Conservation (phyloP, 768 basidiomycete genomes). For the Termitomyces sp. region DNA sequence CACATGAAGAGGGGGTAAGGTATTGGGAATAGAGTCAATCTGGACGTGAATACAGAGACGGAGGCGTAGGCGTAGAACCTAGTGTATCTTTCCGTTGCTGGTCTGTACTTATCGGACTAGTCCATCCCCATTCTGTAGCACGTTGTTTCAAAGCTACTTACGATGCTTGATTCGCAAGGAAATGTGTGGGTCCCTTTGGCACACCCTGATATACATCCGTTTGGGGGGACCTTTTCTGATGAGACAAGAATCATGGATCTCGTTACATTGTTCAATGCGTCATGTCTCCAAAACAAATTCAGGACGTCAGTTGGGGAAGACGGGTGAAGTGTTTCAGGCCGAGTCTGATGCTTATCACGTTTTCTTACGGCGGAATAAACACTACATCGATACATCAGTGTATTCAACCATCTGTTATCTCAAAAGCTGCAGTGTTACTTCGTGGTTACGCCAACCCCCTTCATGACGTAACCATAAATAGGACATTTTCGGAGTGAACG, state of each 20-base stretch:
- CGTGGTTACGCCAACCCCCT: too few species aligned
- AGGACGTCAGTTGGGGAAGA: background rate
- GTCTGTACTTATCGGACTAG: conserved; percentile 1
- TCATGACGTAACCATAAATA: too few species aligned
- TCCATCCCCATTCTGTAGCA: background rate
- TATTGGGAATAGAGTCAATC: background rate
- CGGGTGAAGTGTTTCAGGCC: background rate
- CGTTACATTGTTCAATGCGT: background rate
- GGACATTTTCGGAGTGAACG: too few species aligned
- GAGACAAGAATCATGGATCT: background rate
- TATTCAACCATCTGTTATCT: background rate
- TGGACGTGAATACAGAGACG: background rate
- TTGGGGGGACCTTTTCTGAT: background rate
- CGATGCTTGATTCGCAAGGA: background rate
- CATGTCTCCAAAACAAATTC: background rate
- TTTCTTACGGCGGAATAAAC: background rate
- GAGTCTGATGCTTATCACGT: too few species aligned
- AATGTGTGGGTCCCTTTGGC: background rate
- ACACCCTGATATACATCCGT: background rate
- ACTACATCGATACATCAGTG: background rate
- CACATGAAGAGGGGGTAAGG: background rate
- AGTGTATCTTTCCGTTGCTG: background rate
- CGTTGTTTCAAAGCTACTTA: background rate
- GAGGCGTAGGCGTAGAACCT: background rate
- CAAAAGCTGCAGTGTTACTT: too few species aligned